These are phyloP conservation scores for Citrus glauca DNA, from an alignment of 345 rosid genomes.

Conservation along the genomic window DNA sequence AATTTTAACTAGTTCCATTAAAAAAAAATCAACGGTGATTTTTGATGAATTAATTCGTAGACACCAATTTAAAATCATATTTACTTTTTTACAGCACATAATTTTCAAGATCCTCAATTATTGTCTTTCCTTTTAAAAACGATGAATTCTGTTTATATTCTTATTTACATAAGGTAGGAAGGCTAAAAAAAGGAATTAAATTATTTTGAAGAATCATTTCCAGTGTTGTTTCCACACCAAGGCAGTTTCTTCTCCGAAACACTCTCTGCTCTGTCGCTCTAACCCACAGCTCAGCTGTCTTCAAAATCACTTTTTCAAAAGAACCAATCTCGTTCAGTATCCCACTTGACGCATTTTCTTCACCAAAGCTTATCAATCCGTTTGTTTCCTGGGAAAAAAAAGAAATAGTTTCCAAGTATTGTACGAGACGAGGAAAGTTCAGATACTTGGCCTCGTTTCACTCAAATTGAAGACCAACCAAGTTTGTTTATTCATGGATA, in stretches of 20 bases:
- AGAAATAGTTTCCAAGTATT: not conserved
- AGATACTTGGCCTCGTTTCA: not conserved
- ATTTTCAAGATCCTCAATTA: not conserved
- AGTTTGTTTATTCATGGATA: not conserved
- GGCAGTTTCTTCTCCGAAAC: not conserved
- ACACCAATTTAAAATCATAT: not conserved
- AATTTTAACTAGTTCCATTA: too few relatives aligned
- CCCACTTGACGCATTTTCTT: not conserved
- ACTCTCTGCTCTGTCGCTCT: not conserved
- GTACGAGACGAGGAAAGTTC: not conserved
- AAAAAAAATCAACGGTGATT: too few relatives aligned
- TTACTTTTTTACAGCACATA: too few relatives aligned
- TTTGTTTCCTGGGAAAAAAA: not conserved
- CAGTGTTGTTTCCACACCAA: not conserved
- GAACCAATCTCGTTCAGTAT: not conserved
- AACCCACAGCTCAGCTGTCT: not conserved
- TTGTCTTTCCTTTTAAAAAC: not conserved
- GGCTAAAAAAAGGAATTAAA: not conserved
- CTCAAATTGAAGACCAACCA: conserved; percentile 1
- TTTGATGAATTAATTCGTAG: too few relatives aligned
- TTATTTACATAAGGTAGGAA: too few relatives aligned
- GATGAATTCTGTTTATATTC: too few relatives aligned
- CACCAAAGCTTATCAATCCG: not conserved
- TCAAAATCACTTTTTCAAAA: not conserved
- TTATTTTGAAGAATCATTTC: not conserved